Base-by-base conservation (phyloP, 2,329 filamentous ascomycete species). In the Epichloe bromicola region DNA sequence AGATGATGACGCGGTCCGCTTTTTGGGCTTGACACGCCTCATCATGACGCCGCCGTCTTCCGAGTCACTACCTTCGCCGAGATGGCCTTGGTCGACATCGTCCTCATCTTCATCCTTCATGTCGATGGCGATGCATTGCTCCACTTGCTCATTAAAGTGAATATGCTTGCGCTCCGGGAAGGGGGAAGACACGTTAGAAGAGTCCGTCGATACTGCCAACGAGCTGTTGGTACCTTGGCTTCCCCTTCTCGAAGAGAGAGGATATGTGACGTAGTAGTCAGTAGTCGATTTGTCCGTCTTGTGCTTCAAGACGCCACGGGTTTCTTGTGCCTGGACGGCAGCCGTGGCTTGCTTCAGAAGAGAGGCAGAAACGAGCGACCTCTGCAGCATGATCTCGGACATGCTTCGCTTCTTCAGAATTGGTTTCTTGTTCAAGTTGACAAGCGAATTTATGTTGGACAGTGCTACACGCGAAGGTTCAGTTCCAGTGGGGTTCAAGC, bases 331-430 rank as follows among this genome's bases (percentile, higher is more conserved):
- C 63, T 91, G 85, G 12, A 95, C 82, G 19, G 87, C 86, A 19
- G 88, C 88, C 1, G 88, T 86, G 6, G 89, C 90, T 67, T 95
- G 88, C 67, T 94, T 91, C 17, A 97, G 71, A 15, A 97, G 75
- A 5, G 90, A 95, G 2, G 90, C 91, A 1, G 88, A 83, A 1
- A 90, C 95, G 7, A 96, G 67, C 0, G 90, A 96, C 55, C 84
- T 80, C 64, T 95, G 89, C 8, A 97, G 77, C 80, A 97, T 95
- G 41, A 94, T 79, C 67, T 97, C 91, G 0, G 91, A 97, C 76
- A 95, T 91, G 67, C 88, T 95, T 57, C 90, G 81, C 74, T 96
- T 97, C 71, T 97, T 97, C 53, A 98, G 70, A 53, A 97, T 97
- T 1, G 90, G 88, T 69, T 95, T 95, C 69, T 90, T 88, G 57